A percentile compares a stretch with the other conserved stretches of the same genome.
Conservation (phyloP, 2,329 filamentous ascomycete genomes). For the Ophiostoma himal-ulmi region DNA sequence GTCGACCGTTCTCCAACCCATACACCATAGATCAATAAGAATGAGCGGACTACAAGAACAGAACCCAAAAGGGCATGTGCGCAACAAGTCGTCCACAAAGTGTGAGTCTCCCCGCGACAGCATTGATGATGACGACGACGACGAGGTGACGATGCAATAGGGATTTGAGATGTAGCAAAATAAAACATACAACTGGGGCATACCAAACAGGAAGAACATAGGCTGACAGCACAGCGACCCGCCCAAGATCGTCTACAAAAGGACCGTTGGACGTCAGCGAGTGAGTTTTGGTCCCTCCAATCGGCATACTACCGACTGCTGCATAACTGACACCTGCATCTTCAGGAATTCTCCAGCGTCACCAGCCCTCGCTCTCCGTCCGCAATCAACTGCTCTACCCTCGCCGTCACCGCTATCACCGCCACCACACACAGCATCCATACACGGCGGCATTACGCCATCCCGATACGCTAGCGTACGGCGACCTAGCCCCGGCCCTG, state of each 20-base stretch:
- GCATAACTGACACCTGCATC: slow-evolving; percentile 15
- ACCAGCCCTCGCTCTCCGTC: slow-evolving; percentile 24
- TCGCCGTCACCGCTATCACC: slow-evolving; percentile 22
- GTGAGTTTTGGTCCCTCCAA: slow-evolving; percentile 43
- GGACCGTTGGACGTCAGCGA: slow-evolving; percentile 72
- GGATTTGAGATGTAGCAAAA: neutral
- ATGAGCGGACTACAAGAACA: slow-evolving; percentile 26
- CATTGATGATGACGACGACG: neutral
- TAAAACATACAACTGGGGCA: neutral
- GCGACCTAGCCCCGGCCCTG: slow-evolving; percentile 15
- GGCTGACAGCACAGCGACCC: slow-evolving; percentile 39
- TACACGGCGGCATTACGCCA: slow-evolving; percentile 16
- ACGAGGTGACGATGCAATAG: neutral
- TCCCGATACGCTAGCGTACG: slow-evolving; percentile 23
- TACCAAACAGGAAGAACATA: neutral
- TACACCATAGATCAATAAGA: neutral
- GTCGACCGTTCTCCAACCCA: neutral
- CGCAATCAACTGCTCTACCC: slow-evolving; percentile 25
- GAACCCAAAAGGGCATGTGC: slow-evolving; percentile 30
- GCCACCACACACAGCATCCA: slow-evolving; percentile 17
- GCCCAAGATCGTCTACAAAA: slow-evolving; percentile 65
- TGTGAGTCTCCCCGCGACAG: slow-evolving; percentile 29
- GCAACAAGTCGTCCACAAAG: slow-evolving; percentile 38
- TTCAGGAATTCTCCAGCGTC: slow-evolving; percentile 28
- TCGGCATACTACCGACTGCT: neutral